Conservation (phyloP, 1,139 yeast genomes). For the Meyerozyma athensensis region DNA sequence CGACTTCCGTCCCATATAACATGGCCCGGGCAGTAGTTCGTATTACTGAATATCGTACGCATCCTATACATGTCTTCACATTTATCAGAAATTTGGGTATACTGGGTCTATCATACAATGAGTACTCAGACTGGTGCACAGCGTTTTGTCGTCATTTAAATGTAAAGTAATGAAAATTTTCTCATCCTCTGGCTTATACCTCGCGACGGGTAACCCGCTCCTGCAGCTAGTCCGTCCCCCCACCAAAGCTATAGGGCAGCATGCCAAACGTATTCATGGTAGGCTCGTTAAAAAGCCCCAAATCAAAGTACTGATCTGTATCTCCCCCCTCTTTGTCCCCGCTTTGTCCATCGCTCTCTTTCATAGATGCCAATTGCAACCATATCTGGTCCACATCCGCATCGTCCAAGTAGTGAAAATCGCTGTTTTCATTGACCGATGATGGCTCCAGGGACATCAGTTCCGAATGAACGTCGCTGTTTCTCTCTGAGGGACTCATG, state of each 20-base stretch:
- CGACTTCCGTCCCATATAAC: no score
- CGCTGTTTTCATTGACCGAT: neutral
- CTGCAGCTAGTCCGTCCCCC: neutral
- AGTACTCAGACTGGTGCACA: conserved; percentile 53
- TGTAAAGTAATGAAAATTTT: neutral
- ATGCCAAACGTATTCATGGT: neutral
- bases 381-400: conserved; percentile 38
- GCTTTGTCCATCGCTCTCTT: conserved; percentile 17
- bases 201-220: neutral
- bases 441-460: conserved; percentile 2
- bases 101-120: conserved; percentile 44
- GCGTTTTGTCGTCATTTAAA: conserved; percentile 42
- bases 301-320: neutral
- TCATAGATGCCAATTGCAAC: conserved; percentile 34
- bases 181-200: no score
- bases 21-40: no score
- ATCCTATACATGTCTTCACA: neutral
- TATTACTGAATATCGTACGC: no score
- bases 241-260: neutral
- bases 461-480: conserved; percentile 7
- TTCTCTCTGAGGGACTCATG: conserved; percentile 8
- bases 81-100: conserved; percentile 45
- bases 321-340: neutral
- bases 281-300: neutral
- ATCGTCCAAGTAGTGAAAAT: conserved; percentile 15